Conservation (phyloP, 2,329 filamentous ascomycete species). For the Penicillium sp. region DNA sequence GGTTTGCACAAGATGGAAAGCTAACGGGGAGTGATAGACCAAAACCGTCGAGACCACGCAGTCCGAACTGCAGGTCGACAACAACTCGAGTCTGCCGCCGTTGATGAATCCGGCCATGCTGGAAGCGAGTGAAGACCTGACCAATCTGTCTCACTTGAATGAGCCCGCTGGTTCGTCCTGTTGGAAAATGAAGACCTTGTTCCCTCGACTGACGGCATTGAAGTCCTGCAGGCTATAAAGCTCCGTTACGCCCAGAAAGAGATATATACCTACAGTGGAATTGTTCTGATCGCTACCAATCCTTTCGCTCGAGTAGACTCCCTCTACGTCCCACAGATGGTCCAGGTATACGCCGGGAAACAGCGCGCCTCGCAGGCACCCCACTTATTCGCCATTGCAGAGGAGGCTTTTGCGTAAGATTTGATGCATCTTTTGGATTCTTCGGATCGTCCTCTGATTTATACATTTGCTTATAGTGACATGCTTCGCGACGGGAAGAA, state of each 20-base stretch:
- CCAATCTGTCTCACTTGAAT: constrained; percentile 95
- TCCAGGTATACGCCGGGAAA: constrained; percentile 98
- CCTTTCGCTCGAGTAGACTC: constrained; percentile 97
- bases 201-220: constrained; percentile 22
- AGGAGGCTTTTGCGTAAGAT: constrained; percentile 92
- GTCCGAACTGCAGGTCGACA: constrained; percentile 73
- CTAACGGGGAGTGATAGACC: constrained; percentile 53
- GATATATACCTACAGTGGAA: constrained; percentile 99
- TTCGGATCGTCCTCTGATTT: background rate
- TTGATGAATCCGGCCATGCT: constrained; percentile 98
- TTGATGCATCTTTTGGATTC: background rate
- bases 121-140: constrained; percentile 96
- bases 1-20: background rate
- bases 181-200: constrained; percentile 5
- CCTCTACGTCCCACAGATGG: constrained; percentile 97
- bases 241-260: constrained; percentile 97
- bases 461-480: constrained; percentile 61
- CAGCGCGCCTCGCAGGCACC: constrained; percentile 95
- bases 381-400: constrained; percentile 96
- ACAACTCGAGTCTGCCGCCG: constrained; percentile 77
- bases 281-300: constrained; percentile 97
- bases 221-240: constrained; percentile 95
- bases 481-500: constrained; percentile 96
- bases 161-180: constrained; percentile 80
- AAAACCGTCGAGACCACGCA: constrained; percentile 76